Conservation (phyloP, 768 basidiomycete genomes). For the Kwoniella dendrophila region DNA sequence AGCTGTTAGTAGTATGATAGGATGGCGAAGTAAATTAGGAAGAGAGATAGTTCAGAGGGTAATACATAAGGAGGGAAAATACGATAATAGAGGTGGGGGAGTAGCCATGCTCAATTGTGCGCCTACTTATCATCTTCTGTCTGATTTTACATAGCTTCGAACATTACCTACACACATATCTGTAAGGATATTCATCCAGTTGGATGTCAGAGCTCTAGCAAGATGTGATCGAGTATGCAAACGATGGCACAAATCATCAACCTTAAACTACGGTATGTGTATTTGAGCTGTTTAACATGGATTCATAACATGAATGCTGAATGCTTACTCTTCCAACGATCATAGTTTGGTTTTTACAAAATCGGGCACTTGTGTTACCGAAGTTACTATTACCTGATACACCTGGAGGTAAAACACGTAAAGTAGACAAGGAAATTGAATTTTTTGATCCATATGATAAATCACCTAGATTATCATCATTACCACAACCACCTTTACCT, state of each 20-base stretch:
- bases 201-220: constrained; percentile 70
- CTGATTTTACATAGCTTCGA: constrained; percentile 32
- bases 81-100: too few species aligned
- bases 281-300: background rate
- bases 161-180: constrained; percentile 76
- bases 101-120: too few species aligned
- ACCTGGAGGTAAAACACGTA: constrained; percentile 36
- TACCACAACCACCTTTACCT: constrained; percentile 46
- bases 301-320: background rate
- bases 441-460: constrained; percentile 56
- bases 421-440: constrained; percentile 31
- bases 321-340: background rate
- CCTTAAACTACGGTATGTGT: constrained; percentile 78
- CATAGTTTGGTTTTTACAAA: constrained; percentile 91
- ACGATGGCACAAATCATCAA: constrained; percentile 87
- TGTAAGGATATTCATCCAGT: constrained; percentile 70
- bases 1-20: too few species aligned
- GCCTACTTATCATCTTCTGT: background rate
- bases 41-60: too few species aligned
- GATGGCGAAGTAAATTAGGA: too few species aligned
- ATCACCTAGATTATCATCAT: constrained; percentile 45
- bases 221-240: constrained; percentile 76
- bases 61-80: too few species aligned
- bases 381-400: constrained; percentile 69
- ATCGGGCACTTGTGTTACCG: constrained; percentile 82